phyloP scores from a whole-genome alignment of 352 stramenopile species.

The Globisporangium splendens region DNA sequence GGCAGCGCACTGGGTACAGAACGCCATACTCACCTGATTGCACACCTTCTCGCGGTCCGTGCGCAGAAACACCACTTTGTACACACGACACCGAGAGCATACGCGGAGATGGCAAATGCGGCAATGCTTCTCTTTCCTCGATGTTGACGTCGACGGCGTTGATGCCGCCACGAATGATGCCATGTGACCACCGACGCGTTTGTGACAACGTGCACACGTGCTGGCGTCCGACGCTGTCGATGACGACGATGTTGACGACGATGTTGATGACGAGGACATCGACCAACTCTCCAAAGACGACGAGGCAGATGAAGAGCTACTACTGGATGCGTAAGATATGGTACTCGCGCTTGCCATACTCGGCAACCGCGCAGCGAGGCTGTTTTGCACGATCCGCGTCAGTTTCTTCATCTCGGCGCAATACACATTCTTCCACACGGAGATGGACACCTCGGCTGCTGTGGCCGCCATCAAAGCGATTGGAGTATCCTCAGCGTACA shows the following conservation, averaged over 20 bases:
- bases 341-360: too few relatives aligned
- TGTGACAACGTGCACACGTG: not conserved
- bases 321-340: too few relatives aligned
- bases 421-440: conserved; percentile 7
- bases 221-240: not conserved
- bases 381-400: too few relatives aligned
- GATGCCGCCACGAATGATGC: not conserved
- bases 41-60: not conserved
- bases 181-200: not conserved
- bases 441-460: not conserved
- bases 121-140: conserved; percentile 2
- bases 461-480: not conserved
- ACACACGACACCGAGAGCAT: conserved; percentile 16
- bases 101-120: conserved; percentile 9
- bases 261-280: not conserved
- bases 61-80: not conserved
- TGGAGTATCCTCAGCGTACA: not conserved
- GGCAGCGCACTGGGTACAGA: not conserved
- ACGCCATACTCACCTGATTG: not conserved
- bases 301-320: too few relatives aligned
- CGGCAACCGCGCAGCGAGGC: too few relatives aligned
- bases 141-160: not conserved
- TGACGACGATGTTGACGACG: not conserved
- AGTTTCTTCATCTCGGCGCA: conserved; percentile 14
- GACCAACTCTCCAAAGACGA: not conserved